Percentiles rank a stretch among this genome's conserved stretches.
These are phyloP conservation scores for Leccinellum rugosiceps DNA, from an alignment of 768 basidiomycete species.

Conservation along the genomic window DNA sequence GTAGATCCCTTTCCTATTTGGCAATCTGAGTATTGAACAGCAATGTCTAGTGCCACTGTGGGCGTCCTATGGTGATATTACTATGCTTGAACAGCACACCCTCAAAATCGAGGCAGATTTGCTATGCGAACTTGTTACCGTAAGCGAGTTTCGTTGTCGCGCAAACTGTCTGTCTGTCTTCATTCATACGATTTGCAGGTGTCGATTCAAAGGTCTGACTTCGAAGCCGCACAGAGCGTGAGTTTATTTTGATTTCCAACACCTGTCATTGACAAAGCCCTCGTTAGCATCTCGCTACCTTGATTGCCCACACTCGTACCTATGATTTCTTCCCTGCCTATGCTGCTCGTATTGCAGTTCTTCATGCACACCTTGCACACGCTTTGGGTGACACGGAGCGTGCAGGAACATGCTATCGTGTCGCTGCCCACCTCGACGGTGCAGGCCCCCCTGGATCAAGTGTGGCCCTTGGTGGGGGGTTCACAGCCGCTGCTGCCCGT, in stretches of 20 bases:
- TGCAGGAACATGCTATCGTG: slow-evolving; percentile 60
- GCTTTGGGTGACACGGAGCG: slow-evolving; percentile 50
- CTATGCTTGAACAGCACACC: slow-evolving; percentile 46
- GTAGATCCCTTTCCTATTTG: slow-evolving; percentile 3
- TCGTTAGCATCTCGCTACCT: slow-evolving; percentile 36
- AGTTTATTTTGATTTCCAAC: slow-evolving; percentile 8
- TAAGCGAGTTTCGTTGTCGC: slow-evolving; percentile 29
- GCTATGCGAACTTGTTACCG: slow-evolving; percentile 65
- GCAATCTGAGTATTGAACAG: not conserved
- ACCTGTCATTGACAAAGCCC: not conserved
- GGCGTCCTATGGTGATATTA: slow-evolving; percentile 50
- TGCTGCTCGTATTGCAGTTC: slow-evolving; percentile 60
- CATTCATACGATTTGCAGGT: slow-evolving; percentile 38
- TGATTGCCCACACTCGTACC: slow-evolving; percentile 64
- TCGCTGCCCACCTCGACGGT: slow-evolving; percentile 51
- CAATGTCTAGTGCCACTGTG: slow-evolving; percentile 48
- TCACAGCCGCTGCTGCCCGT: slow-evolving; percentile 46
- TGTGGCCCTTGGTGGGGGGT: slow-evolving; percentile 27
- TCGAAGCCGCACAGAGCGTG: slow-evolving; percentile 58
- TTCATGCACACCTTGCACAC: slow-evolving; percentile 74
- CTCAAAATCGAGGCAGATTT: slow-evolving; percentile 69
- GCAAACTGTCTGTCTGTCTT: not conserved
- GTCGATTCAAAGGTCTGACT: slow-evolving; percentile 65
- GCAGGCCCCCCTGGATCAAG: slow-evolving; percentile 26
- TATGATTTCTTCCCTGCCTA: slow-evolving; percentile 53